Percentiles rank a stretch among this genome's conserved stretches.
These are phyloP conservation scores for Chalciporus chontae DNA, from an alignment of 768 basidiomycete species.

Conservation along the genomic window DNA sequence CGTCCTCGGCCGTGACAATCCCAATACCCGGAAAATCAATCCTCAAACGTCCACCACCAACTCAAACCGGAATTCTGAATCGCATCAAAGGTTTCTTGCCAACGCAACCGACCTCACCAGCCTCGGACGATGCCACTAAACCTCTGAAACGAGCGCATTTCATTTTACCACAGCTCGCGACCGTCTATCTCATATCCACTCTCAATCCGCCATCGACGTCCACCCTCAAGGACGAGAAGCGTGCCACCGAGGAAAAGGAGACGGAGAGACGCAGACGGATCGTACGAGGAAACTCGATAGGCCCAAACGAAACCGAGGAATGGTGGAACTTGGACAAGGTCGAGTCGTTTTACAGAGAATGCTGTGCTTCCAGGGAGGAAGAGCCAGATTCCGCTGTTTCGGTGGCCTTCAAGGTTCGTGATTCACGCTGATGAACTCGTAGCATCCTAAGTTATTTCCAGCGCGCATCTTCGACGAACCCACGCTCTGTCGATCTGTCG, in stretches of 20 bases:
- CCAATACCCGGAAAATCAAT: conserved; percentile 79
- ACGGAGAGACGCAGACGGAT: conserved; percentile 62
- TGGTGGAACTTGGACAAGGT: conserved; percentile 89
- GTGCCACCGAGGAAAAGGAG: conserved; percentile 74
- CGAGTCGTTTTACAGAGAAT: conserved; percentile 83
- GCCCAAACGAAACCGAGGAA: conserved; percentile 40
- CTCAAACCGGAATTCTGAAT: conserved; percentile 66
- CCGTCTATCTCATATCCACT: conserved; percentile 88
- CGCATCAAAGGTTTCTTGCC: conserved; percentile 75
- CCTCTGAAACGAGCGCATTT: conserved; percentile 89
- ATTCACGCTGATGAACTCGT: conserved; percentile 1
- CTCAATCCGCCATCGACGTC: conserved; percentile 80
- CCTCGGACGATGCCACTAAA: conserved; percentile 44
- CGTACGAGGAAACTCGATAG: conserved; percentile 51
- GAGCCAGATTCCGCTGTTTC: conserved; percentile 60
- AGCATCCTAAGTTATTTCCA: conserved; percentile 20
- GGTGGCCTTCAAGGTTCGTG: conserved; percentile 64
- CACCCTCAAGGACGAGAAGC: conserved; percentile 76
- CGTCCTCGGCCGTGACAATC: conserved; percentile 79
- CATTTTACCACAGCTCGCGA: conserved; percentile 79
- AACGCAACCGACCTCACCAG: conserved; percentile 37
- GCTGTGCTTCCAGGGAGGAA: conserved; percentile 76
- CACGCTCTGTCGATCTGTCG: conserved; percentile 77
- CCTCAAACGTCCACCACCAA: conserved; percentile 70
- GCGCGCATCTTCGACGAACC: conserved; percentile 52